phyloP scores from a whole-genome alignment of 1,284 basidiomycete species.

The Moesziomyces parantarcticus region DNA sequence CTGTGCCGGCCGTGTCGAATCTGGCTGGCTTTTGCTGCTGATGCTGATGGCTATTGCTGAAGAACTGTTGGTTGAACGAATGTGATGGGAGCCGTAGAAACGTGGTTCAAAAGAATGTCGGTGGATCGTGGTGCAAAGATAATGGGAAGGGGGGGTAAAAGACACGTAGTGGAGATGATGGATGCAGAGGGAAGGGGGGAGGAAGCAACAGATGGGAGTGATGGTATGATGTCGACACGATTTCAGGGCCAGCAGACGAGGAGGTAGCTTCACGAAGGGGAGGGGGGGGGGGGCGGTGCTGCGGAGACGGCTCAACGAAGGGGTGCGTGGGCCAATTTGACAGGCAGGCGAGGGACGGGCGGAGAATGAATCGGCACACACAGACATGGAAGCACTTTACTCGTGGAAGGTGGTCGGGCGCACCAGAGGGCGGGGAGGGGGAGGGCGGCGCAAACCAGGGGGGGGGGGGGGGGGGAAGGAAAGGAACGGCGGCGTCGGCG shows the following conservation, averaged over 20 bases:
- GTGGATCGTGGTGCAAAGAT: too few relatives aligned
- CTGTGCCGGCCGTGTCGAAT: too few relatives aligned
- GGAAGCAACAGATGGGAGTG: background rate
- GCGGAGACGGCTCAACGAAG: background rate
- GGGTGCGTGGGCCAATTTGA: background rate
- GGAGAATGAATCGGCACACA: constrained; percentile 14
- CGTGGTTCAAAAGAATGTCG: too few relatives aligned
- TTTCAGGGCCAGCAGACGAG: too few relatives aligned
- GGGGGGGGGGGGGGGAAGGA: too few relatives aligned
- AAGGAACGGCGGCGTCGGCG: constrained; percentile 1
- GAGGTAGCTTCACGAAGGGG: too few relatives aligned
- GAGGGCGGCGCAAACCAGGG: background rate
- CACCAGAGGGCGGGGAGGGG: background rate
- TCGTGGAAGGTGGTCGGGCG: background rate
- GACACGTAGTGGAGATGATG: background rate
- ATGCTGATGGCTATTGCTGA: too few relatives aligned
- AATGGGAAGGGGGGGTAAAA: background rate
- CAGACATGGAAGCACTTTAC: background rate
- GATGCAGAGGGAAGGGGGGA: background rate
- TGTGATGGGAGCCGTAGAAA: too few relatives aligned
- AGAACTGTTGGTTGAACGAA: too few relatives aligned
- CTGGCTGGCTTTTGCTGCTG: too few relatives aligned
- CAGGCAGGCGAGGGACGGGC: background rate
- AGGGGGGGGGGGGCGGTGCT: constrained; percentile 1
- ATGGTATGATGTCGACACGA: background rate